Base-by-base conservation (phyloP, 208 protist genomes). In the Trypanosoma boissoni region DNA sequence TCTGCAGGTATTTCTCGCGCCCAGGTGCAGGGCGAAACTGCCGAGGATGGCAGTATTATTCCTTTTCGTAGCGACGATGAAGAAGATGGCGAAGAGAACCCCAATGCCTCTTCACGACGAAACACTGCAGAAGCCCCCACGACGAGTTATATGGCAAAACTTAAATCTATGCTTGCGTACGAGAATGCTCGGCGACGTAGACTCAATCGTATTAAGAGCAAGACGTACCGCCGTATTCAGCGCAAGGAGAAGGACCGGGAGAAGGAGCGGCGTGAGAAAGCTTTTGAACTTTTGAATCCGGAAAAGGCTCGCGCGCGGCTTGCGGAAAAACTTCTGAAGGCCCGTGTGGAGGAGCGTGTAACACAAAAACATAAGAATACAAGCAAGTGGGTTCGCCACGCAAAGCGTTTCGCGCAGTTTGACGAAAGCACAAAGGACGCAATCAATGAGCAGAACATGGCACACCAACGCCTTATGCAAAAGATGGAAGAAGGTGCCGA, bases 341-440 rank as follows among this genome's bases (percentile, higher is more conserved):
- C 86, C 9, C 81, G 92, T n/a, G 72, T 78, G 3, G 83, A 94
- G 58, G 88, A 97, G 67, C 81, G 92, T 12, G 78, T 92, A 29
- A 95, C 87, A 27, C 88, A 94, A 72, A 88, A 90, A 65, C 92
- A 97, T 68, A 95, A 95, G 61, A 97, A 97, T 58, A 95, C 86
- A 26, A 95, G 87, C 43, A 76, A 86, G 9, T 97, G 87, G 87
- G 85, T 97, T 31, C 88, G 86, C 62, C 92, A 93, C 55, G 87
- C 86, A 18, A 95, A 94, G 72, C 79, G 78, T 0, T 91, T 93
- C 63, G 83, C 80, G 5, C 50, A 92, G 29, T 88, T 86, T 48
- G 86, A 94, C 58, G 72, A 50, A 1, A 75, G 72, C 29, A 81
- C 86, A 1, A 92, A 93, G 64, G 88, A 93, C 32, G 88, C 92